A percentile compares a stretch with the other conserved stretches of the same genome.
phyloP scores from a whole-genome alignment of 179 eudicot species.

The Pouteria campechiana region DNA sequence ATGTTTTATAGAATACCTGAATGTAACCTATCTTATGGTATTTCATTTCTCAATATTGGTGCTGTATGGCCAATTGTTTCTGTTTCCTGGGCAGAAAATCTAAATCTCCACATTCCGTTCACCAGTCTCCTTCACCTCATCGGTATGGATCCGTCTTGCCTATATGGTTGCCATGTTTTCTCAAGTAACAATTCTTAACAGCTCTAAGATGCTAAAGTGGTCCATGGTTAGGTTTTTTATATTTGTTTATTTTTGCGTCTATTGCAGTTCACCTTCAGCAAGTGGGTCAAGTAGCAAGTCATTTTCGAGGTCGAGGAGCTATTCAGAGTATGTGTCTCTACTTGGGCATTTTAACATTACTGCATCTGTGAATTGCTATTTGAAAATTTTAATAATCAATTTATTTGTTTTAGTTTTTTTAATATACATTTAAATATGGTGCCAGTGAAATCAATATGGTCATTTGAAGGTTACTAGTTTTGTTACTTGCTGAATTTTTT shows the following conservation, averaged over 20 bases:
- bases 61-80: too few species aligned
- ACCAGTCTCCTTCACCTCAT: conserved; percentile 37
- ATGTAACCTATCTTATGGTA: too few species aligned
- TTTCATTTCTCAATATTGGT: too few species aligned
- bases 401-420: too few species aligned
- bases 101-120: conserved; percentile 47
- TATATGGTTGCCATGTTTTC: conserved; percentile 1
- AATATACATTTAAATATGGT: too few species aligned
- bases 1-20: too few species aligned
- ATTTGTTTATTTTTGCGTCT: conserved; percentile 1
- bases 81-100: conserved; percentile 45
- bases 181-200: background rate
- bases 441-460: too few species aligned
- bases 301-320: conserved; percentile 49
- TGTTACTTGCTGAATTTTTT: too few species aligned
- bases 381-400: too few species aligned
- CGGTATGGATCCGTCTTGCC: conserved; percentile 44
- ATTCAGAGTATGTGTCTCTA: conserved; percentile 35
- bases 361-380: background rate
- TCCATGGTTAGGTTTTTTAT: background rate
- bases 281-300: conserved; percentile 59
- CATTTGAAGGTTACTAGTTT: too few species aligned
- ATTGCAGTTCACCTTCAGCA: conserved; percentile 41
- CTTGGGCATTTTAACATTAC: background rate
- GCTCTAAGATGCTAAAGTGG: background rate